phyloP scores from a whole-genome alignment of 1,139 yeast genomes.

The Protomyces arabidopsidicola region DNA sequence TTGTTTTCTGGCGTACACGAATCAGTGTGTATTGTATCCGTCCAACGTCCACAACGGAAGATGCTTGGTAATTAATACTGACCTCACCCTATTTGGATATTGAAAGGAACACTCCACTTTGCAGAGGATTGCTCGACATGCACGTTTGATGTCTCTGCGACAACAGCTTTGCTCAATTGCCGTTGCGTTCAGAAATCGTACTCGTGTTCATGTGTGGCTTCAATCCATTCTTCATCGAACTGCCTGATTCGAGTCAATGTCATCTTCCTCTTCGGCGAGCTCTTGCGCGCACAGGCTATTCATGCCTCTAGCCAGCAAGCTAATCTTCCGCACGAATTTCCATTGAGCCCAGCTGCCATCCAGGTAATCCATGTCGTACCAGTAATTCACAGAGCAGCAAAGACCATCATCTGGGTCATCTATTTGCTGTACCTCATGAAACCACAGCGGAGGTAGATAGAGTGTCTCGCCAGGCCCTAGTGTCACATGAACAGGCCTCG shows the following conservation, averaged over 20 bases:
- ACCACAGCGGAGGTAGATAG: slow-evolving; percentile 45
- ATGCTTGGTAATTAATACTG: too few species aligned
- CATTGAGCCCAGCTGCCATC: slow-evolving; percentile 30
- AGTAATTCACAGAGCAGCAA: slow-evolving; percentile 42
- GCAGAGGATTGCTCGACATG: not conserved
- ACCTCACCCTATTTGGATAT: too few species aligned
- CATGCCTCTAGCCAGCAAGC: slow-evolving; percentile 10
- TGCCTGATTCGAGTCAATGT: not conserved
- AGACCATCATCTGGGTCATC: slow-evolving; percentile 34
- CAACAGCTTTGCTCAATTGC: not conserved
- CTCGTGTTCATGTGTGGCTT: not conserved
- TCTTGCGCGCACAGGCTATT: not conserved
- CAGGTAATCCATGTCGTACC: slow-evolving; percentile 38
- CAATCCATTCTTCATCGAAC: not conserved
- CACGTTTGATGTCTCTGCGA: not conserved
- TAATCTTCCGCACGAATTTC: slow-evolving; percentile 24
- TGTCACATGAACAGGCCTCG: slow-evolving; percentile 34
- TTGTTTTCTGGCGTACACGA: not conserved
- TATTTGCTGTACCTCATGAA: slow-evolving; percentile 40
- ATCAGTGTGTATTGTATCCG: too few species aligned
- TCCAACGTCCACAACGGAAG: too few species aligned
- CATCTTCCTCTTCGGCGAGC: slow-evolving; percentile 10
- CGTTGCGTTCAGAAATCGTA: not conserved
- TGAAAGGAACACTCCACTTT: too few species aligned
- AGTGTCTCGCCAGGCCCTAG: slow-evolving; percentile 42